Base-by-base conservation (phyloP, 768 basidiomycete genomes). In the Pleurotus citrinopileatus region DNA sequence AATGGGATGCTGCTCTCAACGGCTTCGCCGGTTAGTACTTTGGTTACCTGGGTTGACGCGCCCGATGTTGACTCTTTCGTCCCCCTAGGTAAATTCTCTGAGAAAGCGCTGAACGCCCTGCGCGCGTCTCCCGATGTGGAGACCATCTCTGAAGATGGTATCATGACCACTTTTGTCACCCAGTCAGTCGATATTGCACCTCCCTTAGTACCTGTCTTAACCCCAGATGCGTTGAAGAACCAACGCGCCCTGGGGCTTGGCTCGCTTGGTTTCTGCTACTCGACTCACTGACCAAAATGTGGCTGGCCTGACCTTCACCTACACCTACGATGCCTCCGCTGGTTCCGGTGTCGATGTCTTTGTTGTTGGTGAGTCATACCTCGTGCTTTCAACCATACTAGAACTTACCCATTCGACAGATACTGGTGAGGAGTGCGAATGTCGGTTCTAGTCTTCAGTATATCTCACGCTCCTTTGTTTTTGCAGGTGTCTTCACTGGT, bases 341-440 rank as follows among this genome's bases (percentile, higher is more conserved):
- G 72, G 72, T 22, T 36, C 53, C 20, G 71, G 70, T n/a, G 73
- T 72, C 27, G 72, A 73, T 58, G 67, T 79, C 56, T 77, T 75
- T 56, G 57, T 77, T 48, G 61, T 78, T 53, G 77, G 73, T 72
- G 26, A 52, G 64, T 55, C 23, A 42, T 9, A 37, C 15, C 4
- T 15, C 10, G 17, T 27, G 17, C 26, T 17, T 34, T 52, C 38
- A 19, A 13, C 27, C 42, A n/a, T n/a, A n/a, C n/a, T n/a, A n/a
- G n/a, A n/a, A n/a, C n/a, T n/a, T n/a, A n/a, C n/a, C n/a, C n/a
- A n/a, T n/a, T n/a, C n/a, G n/a, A 22, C 42, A 67, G 67, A 69
- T 57, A 64, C 65, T 42, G 67, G 67, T 60, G 52, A 55, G 51
- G 51, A n/a, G n/a, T n/a, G n/a, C n/a, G n/a, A n/a, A n/a, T n/a